These are phyloP conservation scores for Piper betle DNA, from an alignment of 164 flowering plant genomes.

Conservation along the genomic window DNA sequence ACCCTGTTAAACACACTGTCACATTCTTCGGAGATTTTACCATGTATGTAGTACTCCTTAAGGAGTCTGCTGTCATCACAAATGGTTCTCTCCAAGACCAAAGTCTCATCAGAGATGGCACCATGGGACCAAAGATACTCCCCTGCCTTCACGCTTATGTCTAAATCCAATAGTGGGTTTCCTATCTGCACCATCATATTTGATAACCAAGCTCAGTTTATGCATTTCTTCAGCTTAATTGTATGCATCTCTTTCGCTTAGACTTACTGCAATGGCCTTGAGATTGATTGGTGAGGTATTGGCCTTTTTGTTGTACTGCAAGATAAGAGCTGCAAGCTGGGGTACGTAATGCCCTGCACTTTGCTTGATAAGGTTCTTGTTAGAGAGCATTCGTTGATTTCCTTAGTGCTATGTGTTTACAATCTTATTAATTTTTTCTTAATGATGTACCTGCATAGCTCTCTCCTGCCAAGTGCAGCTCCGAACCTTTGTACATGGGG, in stretches of 20 bases:
- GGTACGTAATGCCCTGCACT: slow-evolving; percentile 44
- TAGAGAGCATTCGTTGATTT: too few species aligned
- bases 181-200: slow-evolving; percentile 21
- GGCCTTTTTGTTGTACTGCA: slow-evolving; percentile 25
- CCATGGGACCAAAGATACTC: slow-evolving; percentile 33
- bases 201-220: not conserved
- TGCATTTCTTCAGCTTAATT: not conserved
- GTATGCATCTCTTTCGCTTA: not conserved
- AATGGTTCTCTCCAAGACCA: slow-evolving; percentile 17
- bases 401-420: too few species aligned
- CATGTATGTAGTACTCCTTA: slow-evolving; percentile 9
- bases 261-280: slow-evolving; percentile 29
- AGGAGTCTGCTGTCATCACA: slow-evolving; percentile 19
- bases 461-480: slow-evolving; percentile 31
- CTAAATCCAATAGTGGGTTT: slow-evolving; percentile 31
- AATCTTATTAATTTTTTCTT: not conserved
- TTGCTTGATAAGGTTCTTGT: too few species aligned
- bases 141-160: slow-evolving; percentile 20
- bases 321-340: slow-evolving; percentile 29
- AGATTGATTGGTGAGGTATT: slow-evolving; percentile 23
- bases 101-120: slow-evolving; percentile 24
- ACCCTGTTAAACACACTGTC: slow-evolving; percentile 21
- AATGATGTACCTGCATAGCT: slow-evolving; percentile 30
- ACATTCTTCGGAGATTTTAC: slow-evolving; percentile 15
- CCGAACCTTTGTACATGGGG: slow-evolving; percentile 25